phyloP scores from a whole-genome alignment of 1,284 basidiomycete genomes.

The Microbotryum lychnidis-dioicae region DNA sequence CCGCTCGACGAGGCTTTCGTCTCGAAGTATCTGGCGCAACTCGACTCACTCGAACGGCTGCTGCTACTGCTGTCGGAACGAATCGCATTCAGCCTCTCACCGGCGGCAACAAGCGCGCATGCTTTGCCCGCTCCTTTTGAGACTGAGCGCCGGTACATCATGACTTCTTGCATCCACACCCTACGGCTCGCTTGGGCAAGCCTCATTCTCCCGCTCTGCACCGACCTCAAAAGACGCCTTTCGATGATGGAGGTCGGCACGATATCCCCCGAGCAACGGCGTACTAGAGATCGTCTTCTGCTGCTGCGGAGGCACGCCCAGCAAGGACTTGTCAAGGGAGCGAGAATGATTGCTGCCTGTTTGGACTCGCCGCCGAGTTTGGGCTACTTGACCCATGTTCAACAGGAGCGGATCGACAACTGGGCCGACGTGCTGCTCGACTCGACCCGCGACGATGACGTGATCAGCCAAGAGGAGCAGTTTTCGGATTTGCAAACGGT shows the following conservation, averaged over 20 bases:
- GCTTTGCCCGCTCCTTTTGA: slow-evolving; percentile 15
- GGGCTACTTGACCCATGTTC: slow-evolving; percentile 19
- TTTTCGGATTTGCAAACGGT: slow-evolving; percentile 14
- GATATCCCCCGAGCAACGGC: slow-evolving; percentile 2
- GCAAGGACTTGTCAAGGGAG: slow-evolving; percentile 15
- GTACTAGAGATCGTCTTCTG: slow-evolving; percentile 13
- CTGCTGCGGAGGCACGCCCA: slow-evolving; percentile 15
- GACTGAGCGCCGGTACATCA: slow-evolving; percentile 7
- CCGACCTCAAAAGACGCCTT: slow-evolving; percentile 15
- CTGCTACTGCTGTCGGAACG: slow-evolving; percentile 21
- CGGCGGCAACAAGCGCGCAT: slow-evolving; percentile 25
- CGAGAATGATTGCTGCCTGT: slow-evolving; percentile 23
- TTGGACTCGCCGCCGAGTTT: slow-evolving; percentile 25
- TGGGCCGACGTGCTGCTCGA: slow-evolving; percentile 20
- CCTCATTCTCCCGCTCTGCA: slow-evolving; percentile 19
- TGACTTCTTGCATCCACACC: slow-evolving; percentile 7
- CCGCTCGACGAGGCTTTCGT: slow-evolving; percentile 23
- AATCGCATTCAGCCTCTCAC: slow-evolving; percentile 23
- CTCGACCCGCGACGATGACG: slow-evolving; percentile 13
- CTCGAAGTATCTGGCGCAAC: slow-evolving; percentile 22
- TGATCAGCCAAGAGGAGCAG: slow-evolving; percentile 14
- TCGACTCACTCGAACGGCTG: slow-evolving; percentile 26
- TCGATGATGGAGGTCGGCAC: background rate
- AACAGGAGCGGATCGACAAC: slow-evolving; percentile 18
- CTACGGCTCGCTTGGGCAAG: slow-evolving; percentile 25